phyloP scores from a whole-genome alignment of 371 early-diverging fungal genomes.

The Mortierella sp. region DNA sequence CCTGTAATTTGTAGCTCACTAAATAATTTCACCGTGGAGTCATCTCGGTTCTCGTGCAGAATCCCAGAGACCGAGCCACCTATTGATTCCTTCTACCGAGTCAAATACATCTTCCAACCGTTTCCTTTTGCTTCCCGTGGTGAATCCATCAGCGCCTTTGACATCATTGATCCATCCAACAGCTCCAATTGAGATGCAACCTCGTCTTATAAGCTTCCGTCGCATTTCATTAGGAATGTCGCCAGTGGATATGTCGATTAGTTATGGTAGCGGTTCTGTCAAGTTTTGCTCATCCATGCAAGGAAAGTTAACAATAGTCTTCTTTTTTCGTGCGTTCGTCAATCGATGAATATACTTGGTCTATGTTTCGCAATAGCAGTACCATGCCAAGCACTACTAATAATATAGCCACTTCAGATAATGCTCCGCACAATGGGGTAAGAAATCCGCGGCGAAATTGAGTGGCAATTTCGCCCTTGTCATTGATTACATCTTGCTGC shows the following conservation, averaged over 20 bases:
- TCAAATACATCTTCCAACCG: no score
- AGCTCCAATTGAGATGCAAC: no score
- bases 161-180: no score
- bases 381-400: conserved; percentile 47
- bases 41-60: not conserved
- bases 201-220: no score
- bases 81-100: conserved; percentile 10
- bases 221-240: no score
- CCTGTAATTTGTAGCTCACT: conserved; percentile 11
- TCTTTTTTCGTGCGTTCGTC: conserved; percentile 20
- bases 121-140: no score
- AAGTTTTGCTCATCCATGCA: not conserved
- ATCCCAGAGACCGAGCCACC: not conserved
- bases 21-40: conserved; percentile 8
- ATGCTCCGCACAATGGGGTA: conserved; percentile 9
- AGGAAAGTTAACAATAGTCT: conserved; percentile 4
- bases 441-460: not conserved
- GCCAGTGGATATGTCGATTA: no score
- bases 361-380: conserved; percentile 29
- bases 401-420: conserved; percentile 21
- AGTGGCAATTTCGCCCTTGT: not conserved
- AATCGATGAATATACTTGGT: conserved; percentile 35
- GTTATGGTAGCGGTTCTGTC: not conserved
- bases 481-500: not conserved
- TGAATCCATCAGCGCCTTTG: no score